phyloP scores from a whole-genome alignment of 306 rosid genomes.

The Cucumis melo region DNA sequence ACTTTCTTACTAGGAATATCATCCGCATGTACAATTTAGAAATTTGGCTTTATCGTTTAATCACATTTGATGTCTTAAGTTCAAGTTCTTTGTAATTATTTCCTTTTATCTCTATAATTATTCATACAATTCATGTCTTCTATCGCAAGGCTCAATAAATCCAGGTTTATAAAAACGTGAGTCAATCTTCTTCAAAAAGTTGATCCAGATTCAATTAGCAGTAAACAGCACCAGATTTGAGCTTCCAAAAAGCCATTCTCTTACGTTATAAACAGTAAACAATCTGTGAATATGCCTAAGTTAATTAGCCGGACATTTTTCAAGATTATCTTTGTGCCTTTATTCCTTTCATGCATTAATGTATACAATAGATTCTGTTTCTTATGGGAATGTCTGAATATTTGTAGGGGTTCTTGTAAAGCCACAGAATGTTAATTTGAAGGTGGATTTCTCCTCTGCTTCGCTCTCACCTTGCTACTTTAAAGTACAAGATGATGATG shows the following conservation, averaged over 20 bases:
- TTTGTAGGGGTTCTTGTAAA: constrained; percentile 73
- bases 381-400: constrained; percentile 15
- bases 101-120: neutral
- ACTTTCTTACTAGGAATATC: neutral
- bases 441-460: constrained; percentile 35
- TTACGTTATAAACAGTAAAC: neutral
- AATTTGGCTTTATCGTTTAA: neutral
- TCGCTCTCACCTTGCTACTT: constrained; percentile 71
- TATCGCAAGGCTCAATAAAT: neutral
- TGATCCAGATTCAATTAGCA: neutral
- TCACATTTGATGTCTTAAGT: neutral
- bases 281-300: neutral
- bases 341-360: neutral
- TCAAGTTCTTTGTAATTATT: neutral
- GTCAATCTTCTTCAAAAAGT: neutral
- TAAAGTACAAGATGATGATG: constrained; percentile 32
- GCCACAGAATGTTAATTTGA: constrained; percentile 31
- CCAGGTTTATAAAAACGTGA: neutral
- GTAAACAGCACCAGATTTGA: neutral
- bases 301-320: neutral
- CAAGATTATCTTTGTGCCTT: neutral
- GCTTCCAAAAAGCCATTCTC: neutral
- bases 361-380: neutral
- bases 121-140: neutral
- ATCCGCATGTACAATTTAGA: neutral